Percentiles rank a stretch among this genome's conserved stretches.
Conservation (phyloP, 1,139 yeast species). For the Blastobotrys ciferrii region DNA sequence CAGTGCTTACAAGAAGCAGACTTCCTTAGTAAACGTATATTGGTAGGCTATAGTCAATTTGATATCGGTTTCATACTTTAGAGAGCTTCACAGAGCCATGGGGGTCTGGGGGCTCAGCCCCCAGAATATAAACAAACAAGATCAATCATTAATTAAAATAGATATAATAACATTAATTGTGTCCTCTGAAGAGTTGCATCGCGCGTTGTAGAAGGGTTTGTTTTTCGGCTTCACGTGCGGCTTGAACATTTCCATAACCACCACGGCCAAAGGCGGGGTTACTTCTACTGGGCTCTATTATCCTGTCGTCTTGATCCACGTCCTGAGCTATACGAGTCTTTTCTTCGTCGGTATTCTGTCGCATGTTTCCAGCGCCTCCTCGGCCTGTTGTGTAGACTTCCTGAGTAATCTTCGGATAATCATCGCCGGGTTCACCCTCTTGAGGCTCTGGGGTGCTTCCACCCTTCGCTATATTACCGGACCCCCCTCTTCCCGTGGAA, state of each 20-base stretch:
- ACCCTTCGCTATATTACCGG: slow-evolving; percentile 62
- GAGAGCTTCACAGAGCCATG: too few relatives aligned
- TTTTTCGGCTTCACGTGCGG: slow-evolving; percentile 24
- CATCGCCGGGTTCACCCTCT: slow-evolving; percentile 46
- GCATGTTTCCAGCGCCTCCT: slow-evolving; percentile 82
- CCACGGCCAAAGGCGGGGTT: slow-evolving; percentile 40
- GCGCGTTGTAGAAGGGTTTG: slow-evolving; percentile 21
- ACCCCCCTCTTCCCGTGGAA: slow-evolving; percentile 82
- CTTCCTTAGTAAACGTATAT: too few relatives aligned
- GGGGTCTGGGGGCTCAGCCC: too few relatives aligned
- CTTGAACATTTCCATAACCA: slow-evolving; percentile 40
- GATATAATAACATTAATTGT: background rate
- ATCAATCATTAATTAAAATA: slow-evolving; percentile 4
- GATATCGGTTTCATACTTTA: too few relatives aligned
- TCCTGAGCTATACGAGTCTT: slow-evolving; percentile 67
- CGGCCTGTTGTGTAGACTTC: slow-evolving; percentile 70
- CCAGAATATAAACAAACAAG: slow-evolving; percentile 4
- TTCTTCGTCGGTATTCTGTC: slow-evolving; percentile 59
- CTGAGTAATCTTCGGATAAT: slow-evolving; percentile 59
- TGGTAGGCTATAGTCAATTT: too few relatives aligned
- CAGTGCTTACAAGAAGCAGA: too few relatives aligned
- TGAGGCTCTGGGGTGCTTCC: slow-evolving; percentile 50
- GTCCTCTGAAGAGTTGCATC: slow-evolving; percentile 17
- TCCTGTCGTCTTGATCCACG: slow-evolving; percentile 48
- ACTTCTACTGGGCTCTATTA: slow-evolving; percentile 19